Percentiles rank a stretch among this genome's conserved stretches.
Evolutionary conservation across 2,329 filamentous ascomycete genomes (phyloP).

Genomic region (Didymella glomerata): DNA sequence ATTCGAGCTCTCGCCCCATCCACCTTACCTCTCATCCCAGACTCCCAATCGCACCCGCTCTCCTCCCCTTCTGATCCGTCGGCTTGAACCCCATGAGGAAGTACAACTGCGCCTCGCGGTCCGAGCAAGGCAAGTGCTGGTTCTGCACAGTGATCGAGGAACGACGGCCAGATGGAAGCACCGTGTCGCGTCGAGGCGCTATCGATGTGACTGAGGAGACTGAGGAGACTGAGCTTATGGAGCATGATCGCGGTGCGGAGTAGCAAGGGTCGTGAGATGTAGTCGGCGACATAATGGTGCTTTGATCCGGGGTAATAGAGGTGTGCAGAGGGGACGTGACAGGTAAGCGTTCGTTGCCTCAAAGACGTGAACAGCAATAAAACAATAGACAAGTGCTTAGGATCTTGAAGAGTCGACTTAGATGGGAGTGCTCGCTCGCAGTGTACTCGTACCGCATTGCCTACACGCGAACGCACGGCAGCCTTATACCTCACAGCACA

Average conservation of each 20-base stretch:
- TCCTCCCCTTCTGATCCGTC: neutral
- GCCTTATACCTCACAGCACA: slow-evolving; percentile 6
- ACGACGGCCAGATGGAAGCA: neutral
- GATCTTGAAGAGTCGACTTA: too few relatives aligned
- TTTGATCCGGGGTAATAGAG: neutral
- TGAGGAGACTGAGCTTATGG: slow-evolving; percentile 12
- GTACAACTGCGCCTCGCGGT: slow-evolving; percentile 36
- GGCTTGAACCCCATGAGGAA: slow-evolving; percentile 39
- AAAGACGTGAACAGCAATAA: neutral
- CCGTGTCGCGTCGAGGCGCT: neutral
- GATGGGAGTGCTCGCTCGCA: neutral
- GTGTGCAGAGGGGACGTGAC: too few relatives aligned
- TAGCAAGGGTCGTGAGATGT: neutral
- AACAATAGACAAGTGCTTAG: neutral
- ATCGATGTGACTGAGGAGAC: slow-evolving; percentile 7
- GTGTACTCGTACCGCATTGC: neutral
- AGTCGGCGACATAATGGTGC: neutral
- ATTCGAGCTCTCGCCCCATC: neutral
- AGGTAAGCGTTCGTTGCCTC: neutral
- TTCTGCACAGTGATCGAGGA: slow-evolving; percentile 21
- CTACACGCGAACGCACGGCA: neutral
- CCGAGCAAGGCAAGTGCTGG: slow-evolving; percentile 19
- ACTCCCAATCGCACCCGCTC: neutral
- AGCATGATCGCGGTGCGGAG: slow-evolving; percentile 3
- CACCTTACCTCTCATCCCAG: neutral